Evolutionary conservation across 169 alveolate genomes (phyloP), one percentile per base, ranked within the genome.

Genomic region (Fabrea salina): DNA sequence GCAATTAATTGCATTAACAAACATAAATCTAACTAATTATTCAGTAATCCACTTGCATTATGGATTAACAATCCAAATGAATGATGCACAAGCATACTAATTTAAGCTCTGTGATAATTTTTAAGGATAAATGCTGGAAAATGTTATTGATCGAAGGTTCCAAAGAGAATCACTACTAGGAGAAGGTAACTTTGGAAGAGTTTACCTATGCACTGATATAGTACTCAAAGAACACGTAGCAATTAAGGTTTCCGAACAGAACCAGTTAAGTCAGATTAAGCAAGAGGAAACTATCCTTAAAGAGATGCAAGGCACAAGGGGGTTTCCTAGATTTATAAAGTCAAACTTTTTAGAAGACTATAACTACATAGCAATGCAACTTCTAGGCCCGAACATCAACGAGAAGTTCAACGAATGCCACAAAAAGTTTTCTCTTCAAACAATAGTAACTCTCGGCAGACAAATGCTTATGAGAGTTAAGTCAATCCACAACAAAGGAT

Each of bases 101-200:
- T n/a, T n/a, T n/a, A n/a, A n/a, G n/a, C n/a, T n/a, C n/a, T n/a
- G n/a, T n/a, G n/a, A n/a, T n/a, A n/a, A n/a, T n/a, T n/a, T n/a
- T n/a, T n/a, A n/a, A n/a, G n/a, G n/a, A n/a, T n/a, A n/a, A n/a
- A n/a, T n/a, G n/a, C n/a, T n/a, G n/a, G n/a, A n/a, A n/a, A n/a
- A n/a, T n/a, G n/a, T n/a, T n/a, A n/a, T n/a, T n/a, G n/a, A n/a
- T n/a, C n/a, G n/a, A n/a, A 50, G 93, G 49, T 96, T 95, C 89
- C 80, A 86, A 75, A 95, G 96, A 66, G 68, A 87, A 70, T 82
- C 91, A 59, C 89, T 92, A 70, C 87, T 97, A 79, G 98, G 99
- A 6, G 99, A 97, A 75, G 99, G 99, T 25, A 97, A 99, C 16
- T 98, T 98, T 85, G 99, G 99, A 7, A 83, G 99, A 82, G 99